Percentiles rank a stretch among this genome's conserved stretches.
Evolutionary conservation across 306 rosid genomes (phyloP).

Genomic region (Vicia villosa): DNA sequence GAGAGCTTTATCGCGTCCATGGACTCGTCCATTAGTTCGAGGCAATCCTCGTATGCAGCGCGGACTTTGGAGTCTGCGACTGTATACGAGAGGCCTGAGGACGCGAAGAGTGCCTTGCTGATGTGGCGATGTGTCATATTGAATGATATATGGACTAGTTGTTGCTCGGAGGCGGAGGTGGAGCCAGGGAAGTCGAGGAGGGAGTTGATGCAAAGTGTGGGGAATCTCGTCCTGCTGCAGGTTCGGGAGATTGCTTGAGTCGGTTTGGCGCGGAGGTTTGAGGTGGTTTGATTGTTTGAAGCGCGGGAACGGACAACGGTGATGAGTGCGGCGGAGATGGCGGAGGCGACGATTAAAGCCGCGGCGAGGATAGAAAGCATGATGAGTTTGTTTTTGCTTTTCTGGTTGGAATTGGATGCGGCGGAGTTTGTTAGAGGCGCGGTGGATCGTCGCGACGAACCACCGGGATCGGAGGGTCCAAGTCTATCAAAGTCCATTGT

Average conservation of each 20-base stretch:
- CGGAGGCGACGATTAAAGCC: constrained; percentile 59
- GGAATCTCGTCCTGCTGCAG: constrained; percentile 77
- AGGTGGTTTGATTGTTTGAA: background rate
- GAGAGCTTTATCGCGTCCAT: constrained; percentile 57
- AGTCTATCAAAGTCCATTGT: constrained; percentile 58
- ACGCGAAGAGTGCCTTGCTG: constrained; percentile 55
- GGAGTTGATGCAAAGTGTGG: constrained; percentile 69
- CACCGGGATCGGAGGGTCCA: constrained; percentile 48
- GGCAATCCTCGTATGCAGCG: constrained; percentile 73
- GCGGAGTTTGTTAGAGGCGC: constrained; percentile 28
- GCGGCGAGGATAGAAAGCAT: constrained; percentile 53
- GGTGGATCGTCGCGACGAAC: constrained; percentile 49
- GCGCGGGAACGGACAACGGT: constrained; percentile 37
- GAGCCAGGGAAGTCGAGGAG: constrained; percentile 86
- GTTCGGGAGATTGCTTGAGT: constrained; percentile 81
- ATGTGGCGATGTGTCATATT: constrained; percentile 81
- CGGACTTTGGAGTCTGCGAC: constrained; percentile 40
- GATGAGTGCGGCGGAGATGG: constrained; percentile 57
- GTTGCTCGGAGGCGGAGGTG: constrained; percentile 56
- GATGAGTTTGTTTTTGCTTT: constrained; percentile 43
- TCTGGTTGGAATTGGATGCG: background rate
- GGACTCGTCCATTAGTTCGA: constrained; percentile 72
- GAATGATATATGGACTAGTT: constrained; percentile 81
- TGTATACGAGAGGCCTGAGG: constrained; percentile 47
- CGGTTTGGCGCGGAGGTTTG: constrained; percentile 53